phyloP scores from a whole-genome alignment of 768 basidiomycete species.

The Suillus decipiens region DNA sequence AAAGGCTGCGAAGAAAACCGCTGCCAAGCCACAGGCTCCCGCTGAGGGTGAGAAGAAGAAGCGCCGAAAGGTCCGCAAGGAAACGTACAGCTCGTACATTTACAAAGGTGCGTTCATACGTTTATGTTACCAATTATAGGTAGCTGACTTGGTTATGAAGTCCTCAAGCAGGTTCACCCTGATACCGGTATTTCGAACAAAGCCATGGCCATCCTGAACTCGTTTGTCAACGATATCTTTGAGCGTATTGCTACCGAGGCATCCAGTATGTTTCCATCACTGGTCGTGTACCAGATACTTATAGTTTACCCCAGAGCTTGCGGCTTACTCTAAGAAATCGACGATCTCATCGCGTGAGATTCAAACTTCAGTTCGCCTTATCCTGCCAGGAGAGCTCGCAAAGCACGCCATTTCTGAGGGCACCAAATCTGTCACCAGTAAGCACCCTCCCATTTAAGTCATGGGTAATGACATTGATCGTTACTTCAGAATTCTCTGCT shows the following conservation, averaged over 20 bases:
- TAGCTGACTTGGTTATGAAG: conserved; percentile 34
- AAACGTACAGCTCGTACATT: conserved; percentile 85
- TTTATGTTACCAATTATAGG: not conserved
- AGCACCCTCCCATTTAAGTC: conserved; percentile 24
- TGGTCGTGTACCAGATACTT: not conserved
- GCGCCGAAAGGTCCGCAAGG: conserved; percentile 77
- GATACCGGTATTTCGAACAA: conserved; percentile 94
- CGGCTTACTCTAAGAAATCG: conserved; percentile 86
- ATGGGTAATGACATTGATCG: conserved; percentile 14
- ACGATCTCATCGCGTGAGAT: conserved; percentile 92
- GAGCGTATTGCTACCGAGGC: conserved; percentile 78
- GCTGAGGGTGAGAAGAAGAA: conserved; percentile 77
- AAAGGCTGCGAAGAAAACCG: conserved; percentile 62
- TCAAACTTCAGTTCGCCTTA: conserved; percentile 80
- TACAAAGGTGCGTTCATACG: conserved; percentile 59
- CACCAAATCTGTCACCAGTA: conserved; percentile 71
- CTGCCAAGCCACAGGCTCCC: conserved; percentile 52
- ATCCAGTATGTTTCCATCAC: conserved; percentile 46
- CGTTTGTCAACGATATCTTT: conserved; percentile 84
- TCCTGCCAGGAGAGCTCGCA: conserved; percentile 82
- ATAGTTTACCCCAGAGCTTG: conserved; percentile 54
- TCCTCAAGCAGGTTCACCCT: conserved; percentile 90
- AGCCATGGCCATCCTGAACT: conserved; percentile 82
- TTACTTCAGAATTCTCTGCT: conserved; percentile 55
- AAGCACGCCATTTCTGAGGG: conserved; percentile 91